Base-by-base conservation (phyloP, 108 stramenopile species). In the Nitzschia sp. region DNA sequence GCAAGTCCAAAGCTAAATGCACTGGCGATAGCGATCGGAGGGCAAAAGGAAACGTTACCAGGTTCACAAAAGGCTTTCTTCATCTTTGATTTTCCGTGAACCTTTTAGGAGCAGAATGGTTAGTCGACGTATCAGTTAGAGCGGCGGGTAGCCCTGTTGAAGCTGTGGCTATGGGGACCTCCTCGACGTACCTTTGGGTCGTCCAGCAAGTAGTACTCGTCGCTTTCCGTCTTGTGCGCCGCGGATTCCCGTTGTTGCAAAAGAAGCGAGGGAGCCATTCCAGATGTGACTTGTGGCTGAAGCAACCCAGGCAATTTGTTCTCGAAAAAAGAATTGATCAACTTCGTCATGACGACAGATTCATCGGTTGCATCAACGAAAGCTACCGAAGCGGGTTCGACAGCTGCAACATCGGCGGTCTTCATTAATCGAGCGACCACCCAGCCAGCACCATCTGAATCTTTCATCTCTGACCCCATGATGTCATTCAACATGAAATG, bases 21-120 rank as follows among this genome's bases (percentile, higher is more conserved):
- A 19, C 79, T 59, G 34, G 90, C 82, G 29, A 97, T 38, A 28
- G 71, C 68, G 72, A 97, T 92, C 1, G 92, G 92, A 28, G 96
- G 96, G 63, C 91, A 94, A 58, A 92, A 94, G 45, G 58, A 80
- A 33, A 87, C 80, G 76, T 97, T 97, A 1, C 83, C 89, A 1
- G 97, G 98, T 60, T 98, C 97, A 70, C 99, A 99, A 59, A 96
- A 99, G 4, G 98, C 96, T 79, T 98, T 98, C 80, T 98, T 99
- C 85, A 97, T 89, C 78, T 99, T 99, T 48, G 89, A 82, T 71
- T 96, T 96, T 35, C 93, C 95, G 69, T 95, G 81, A 27, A 96
- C 96, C 82, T 94, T 66, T 13, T n/a, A 53, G 48, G 63, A 54
- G 17, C 38, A 41, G 13, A 41, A 41, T 9, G n/a, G n/a, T n/a